phyloP scores from a whole-genome alignment of 441 rosid species.

The Croton setiger region DNA sequence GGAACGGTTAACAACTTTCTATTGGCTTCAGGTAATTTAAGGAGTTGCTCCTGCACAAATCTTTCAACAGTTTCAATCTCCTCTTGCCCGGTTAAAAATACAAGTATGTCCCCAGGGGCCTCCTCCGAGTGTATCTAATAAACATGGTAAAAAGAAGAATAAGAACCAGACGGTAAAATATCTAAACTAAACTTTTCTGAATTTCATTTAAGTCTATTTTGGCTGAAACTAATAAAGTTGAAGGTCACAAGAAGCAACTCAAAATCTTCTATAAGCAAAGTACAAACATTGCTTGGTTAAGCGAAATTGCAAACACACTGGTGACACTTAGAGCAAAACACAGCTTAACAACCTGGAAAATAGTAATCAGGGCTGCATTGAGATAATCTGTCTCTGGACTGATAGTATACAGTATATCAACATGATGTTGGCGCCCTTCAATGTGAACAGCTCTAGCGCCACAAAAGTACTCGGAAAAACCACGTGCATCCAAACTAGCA shows the following conservation, averaged over 20 bases:
- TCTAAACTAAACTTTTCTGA: too few species aligned
- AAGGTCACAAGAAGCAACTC: background rate
- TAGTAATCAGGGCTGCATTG: conserved; percentile 69
- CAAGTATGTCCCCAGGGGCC: conserved; percentile 82
- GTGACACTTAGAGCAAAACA: conserved; percentile 11
- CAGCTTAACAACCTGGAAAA: conserved; percentile 68
- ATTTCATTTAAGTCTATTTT: background rate
- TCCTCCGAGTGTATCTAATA: conserved; percentile 78
- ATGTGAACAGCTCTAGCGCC: conserved; percentile 81
- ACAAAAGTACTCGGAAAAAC: conserved; percentile 75
- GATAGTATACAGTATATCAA: conserved; percentile 69
- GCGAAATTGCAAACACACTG: conserved; percentile 5
- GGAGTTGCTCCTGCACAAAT: conserved; percentile 59
- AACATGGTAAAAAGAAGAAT: conserved; percentile 13
- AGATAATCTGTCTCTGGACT: conserved; percentile 71
- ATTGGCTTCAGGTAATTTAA: conserved; percentile 58
- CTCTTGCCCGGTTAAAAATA: conserved; percentile 95
- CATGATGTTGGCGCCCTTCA: conserved; percentile 84
- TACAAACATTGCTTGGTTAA: background rate
- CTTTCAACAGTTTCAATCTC: conserved; percentile 85
- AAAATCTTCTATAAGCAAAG: conserved; percentile 3
- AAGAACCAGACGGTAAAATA: background rate
- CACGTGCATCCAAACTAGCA: conserved; percentile 92
- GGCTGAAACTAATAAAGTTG: conserved; percentile 3
- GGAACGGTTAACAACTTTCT: conserved; percentile 54